A percentile compares a stretch with the other conserved stretches of the same genome.
phyloP scores from a whole-genome alignment of 202 grass and related monocot species.

The Musa balbisiana region DNA sequence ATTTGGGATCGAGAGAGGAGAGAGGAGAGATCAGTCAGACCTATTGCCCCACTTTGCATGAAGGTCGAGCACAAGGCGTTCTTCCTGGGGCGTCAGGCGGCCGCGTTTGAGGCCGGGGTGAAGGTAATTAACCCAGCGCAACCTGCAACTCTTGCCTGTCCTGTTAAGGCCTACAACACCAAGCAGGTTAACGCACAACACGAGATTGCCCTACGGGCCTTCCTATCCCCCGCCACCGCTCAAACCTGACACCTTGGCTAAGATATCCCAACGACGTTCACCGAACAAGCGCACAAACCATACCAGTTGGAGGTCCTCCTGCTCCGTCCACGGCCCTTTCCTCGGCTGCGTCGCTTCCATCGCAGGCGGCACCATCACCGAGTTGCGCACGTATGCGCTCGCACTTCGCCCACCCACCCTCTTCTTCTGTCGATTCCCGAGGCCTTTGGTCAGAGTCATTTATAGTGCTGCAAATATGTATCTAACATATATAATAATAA shows the following conservation, averaged over 20 bases:
- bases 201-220: background rate
- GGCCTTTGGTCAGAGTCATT: too few relatives aligned
- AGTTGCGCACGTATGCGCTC: background rate
- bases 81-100: conserved; percentile 81
- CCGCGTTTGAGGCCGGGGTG: conserved; percentile 67
- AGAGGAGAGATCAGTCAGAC: conserved; percentile 3
- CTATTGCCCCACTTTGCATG: conserved; percentile 71
- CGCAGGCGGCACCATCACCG: background rate
- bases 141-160: conserved; percentile 82
- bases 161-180: conserved; percentile 63
- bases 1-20: background rate
- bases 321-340: conserved; percentile 92
- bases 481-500: too few relatives aligned
- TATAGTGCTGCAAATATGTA: too few relatives aligned
- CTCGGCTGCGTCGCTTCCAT: conserved; percentile 12
- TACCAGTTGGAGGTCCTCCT: conserved; percentile 99
- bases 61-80: conserved; percentile 66
- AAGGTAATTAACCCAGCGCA: conserved; percentile 88
- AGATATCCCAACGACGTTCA: conserved; percentile 99
- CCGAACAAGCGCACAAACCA: conserved; percentile 99
- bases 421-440: background rate
- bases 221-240: conserved; percentile 83
- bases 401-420: background rate
- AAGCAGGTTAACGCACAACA: conserved; percentile 3
- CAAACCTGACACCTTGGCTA: conserved; percentile 99